These are phyloP conservation scores for Neoboletus brunneissimus DNA, from an alignment of 768 basidiomycete genomes.

Conservation along the genomic window DNA sequence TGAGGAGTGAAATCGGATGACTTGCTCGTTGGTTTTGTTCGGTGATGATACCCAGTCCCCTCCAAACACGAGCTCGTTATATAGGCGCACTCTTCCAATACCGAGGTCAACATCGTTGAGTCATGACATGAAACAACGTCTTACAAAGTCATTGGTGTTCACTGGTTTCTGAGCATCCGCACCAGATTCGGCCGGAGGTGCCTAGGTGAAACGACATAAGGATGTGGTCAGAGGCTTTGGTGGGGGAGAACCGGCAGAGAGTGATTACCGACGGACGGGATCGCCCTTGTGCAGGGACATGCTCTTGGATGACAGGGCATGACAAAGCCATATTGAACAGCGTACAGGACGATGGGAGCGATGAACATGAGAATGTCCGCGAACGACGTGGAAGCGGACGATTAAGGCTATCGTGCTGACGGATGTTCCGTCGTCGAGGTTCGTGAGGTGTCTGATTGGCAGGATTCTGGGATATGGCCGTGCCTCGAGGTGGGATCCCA, in stretches of 20 bases:
- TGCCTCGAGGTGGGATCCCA: neutral
- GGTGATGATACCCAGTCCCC: neutral
- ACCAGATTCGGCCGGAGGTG: neutral
- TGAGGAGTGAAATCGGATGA: neutral
- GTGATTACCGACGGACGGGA: neutral
- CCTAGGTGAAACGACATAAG: neutral
- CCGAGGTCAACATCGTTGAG: neutral
- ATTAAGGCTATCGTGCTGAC: neutral
- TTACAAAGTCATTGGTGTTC: neutral
- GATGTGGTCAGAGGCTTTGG: no score
- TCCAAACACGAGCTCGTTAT: neutral
- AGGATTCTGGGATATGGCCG: neutral
- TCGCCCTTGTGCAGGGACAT: no score
- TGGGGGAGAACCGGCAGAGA: neutral
- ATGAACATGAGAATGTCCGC: neutral
- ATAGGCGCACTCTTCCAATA: slow-evolving; percentile 5
- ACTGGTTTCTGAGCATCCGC: neutral
- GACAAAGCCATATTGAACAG: slow-evolving; percentile 1
- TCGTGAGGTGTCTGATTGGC: neutral
- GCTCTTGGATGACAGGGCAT: neutral
- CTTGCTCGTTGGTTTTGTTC: neutral
- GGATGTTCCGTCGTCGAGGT: neutral
- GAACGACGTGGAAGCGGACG: neutral
- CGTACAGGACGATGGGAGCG: neutral
- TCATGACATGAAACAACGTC: slow-evolving; percentile 3